phyloP scores from a whole-genome alignment of 176 grass and related monocot species.

The Otatea glauca region DNA sequence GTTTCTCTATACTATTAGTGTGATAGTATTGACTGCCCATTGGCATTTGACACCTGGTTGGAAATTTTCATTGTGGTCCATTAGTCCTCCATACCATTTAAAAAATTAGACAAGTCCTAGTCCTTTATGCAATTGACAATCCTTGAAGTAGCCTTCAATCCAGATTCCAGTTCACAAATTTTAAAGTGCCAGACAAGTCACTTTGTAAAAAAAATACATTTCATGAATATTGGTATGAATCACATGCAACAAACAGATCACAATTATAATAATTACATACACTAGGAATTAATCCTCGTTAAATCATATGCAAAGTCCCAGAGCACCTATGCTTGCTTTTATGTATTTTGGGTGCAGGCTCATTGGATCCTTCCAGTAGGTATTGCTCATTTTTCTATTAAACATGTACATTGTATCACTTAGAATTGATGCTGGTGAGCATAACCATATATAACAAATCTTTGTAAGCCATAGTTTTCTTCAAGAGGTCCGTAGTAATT shows the following conservation, averaged over 20 bases:
- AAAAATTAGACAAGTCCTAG: too few species aligned
- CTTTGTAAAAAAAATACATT: not conserved
- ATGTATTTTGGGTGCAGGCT: too few species aligned
- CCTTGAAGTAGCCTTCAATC: not conserved
- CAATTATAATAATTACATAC: not conserved
- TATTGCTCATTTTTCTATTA: too few species aligned
- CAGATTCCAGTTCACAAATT: not conserved
- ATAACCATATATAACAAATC: not conserved
- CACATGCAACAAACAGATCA: not conserved
- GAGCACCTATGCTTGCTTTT: too few species aligned
- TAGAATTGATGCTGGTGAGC: not conserved
- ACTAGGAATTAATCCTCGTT: not conserved
- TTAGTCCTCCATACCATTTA: not conserved
- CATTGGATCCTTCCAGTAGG: too few species aligned
- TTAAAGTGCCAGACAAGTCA: not conserved
- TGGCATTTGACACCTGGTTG: not conserved
- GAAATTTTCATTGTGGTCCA: not conserved
- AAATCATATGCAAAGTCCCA: too few species aligned
- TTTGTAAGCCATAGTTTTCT: not conserved
- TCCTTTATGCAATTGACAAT: not conserved
- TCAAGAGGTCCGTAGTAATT: not conserved
- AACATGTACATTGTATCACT: not conserved
- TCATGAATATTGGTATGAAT: not conserved
- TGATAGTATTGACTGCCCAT: not conserved
- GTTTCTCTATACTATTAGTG: not conserved